Percentiles rank a stretch among this genome's conserved stretches.
These are phyloP conservation scores for Pyronema domesticum DNA, from an alignment of 495 filamentous ascomycete species.

Conservation along the genomic window DNA sequence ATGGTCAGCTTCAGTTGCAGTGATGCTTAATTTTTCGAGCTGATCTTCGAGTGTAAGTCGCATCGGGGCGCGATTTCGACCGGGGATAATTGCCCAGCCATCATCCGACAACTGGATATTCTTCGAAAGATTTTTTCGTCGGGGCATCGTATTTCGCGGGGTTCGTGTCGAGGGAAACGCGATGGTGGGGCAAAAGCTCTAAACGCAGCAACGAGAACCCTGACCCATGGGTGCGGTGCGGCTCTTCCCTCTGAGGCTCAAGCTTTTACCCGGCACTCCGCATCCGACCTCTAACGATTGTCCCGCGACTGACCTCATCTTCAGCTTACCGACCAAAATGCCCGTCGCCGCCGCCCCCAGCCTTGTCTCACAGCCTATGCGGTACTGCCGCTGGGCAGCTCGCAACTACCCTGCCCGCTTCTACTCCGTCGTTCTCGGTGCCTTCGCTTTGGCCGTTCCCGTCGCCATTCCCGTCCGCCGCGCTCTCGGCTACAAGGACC, in stretches of 20 bases:
- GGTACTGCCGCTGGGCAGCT: slow-evolving; percentile 71
- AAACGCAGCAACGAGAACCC: background rate
- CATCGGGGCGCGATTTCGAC: background rate
- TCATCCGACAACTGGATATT: background rate
- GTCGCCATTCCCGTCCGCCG: slow-evolving; percentile 48
- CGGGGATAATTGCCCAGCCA: background rate
- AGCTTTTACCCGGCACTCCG: background rate
- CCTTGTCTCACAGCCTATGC: slow-evolving; percentile 67
- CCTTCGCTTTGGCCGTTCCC: slow-evolving; percentile 42
- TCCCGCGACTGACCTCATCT: background rate
- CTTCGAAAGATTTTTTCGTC: background rate
- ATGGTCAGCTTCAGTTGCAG: background rate
- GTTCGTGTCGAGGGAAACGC: background rate
- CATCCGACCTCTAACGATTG: background rate
- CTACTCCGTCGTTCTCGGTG: slow-evolving; percentile 59
- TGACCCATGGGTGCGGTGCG: background rate
- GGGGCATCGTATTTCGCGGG: background rate
- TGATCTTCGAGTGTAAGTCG: background rate
- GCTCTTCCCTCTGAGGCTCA: too few species aligned
- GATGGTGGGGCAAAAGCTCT: background rate
- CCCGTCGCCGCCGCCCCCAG: slow-evolving; percentile 45
- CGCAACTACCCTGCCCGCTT: slow-evolving; percentile 77
- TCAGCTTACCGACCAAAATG: slow-evolving; percentile 12
- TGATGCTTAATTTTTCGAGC: background rate
- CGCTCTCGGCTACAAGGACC: slow-evolving; percentile 49